Evolutionary conservation across 257 asterid species (phyloP).

Genomic region (Jasminum sambac): DNA sequence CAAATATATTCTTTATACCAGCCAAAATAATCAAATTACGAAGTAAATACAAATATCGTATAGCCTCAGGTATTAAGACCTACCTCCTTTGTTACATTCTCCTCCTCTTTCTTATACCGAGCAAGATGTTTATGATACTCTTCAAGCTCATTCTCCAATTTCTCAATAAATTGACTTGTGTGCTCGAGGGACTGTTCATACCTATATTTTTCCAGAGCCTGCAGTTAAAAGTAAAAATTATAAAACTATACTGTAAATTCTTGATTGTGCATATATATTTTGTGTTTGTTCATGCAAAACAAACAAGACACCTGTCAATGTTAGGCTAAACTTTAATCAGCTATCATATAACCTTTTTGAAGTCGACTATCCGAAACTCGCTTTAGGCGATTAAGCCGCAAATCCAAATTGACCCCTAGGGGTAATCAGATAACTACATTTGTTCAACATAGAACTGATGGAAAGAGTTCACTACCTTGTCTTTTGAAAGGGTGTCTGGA

Average conservation of each 20-base stretch:
- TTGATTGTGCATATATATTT: not conserved
- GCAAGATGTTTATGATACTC: constrained; percentile 69
- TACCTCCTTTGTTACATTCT: constrained; percentile 24
- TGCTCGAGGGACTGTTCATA: constrained; percentile 87
- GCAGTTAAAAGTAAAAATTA: constrained; percentile 25
- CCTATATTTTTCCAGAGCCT: constrained; percentile 86
- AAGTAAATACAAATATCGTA: too few species aligned
- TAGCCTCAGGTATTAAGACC: constrained; percentile 7
- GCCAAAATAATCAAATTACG: constrained; percentile 19
- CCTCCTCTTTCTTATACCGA: constrained; percentile 47
- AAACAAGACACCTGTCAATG: constrained; percentile 12
- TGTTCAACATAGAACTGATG: constrained; percentile 1
- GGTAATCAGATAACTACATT: not conserved
- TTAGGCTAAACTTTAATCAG: not conserved
- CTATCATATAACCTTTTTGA: not conserved
- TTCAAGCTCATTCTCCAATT: constrained; percentile 81
- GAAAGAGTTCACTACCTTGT: constrained; percentile 54
- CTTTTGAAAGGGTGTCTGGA: constrained; percentile 85
- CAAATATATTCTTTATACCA: not conserved
- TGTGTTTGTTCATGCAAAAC: too few species aligned
- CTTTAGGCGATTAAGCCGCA: not conserved
- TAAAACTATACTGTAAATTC: constrained; percentile 13
- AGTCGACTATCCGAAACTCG: not conserved
- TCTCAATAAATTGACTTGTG: constrained; percentile 85
- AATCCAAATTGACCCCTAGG: constrained; percentile 5